phyloP scores from a whole-genome alignment of 164 flowering plant genomes.

The Annona cherimola region DNA sequence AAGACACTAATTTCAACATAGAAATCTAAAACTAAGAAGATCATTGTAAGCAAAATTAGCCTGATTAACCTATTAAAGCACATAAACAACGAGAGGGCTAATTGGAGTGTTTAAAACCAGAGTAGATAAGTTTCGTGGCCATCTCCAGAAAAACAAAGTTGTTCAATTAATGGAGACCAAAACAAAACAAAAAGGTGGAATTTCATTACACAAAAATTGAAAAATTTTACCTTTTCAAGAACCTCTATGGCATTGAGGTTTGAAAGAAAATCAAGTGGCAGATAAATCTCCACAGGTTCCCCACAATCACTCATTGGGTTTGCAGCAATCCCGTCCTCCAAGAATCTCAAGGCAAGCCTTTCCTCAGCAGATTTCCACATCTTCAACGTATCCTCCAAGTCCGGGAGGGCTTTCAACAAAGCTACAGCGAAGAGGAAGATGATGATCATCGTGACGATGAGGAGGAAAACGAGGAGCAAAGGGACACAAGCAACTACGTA shows the following conservation, averaged over 20 bases:
- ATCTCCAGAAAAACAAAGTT: too few species aligned
- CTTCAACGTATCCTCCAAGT: neutral
- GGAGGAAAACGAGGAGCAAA: too few species aligned
- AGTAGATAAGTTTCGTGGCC: too few species aligned
- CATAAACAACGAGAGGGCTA: too few species aligned
- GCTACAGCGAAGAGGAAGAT: neutral
- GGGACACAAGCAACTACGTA: neutral
- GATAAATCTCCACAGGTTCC: neutral
- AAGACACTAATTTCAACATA: too few species aligned
- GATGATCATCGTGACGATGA: neutral
- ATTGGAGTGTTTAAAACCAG: too few species aligned
- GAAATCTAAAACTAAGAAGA: too few species aligned
- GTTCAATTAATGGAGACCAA: neutral
- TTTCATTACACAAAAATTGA: neutral
- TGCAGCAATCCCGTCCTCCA: neutral
- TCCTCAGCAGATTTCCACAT: neutral
- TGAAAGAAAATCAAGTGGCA: neutral
- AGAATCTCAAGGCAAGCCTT: too few species aligned
- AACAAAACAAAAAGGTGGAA: neutral
- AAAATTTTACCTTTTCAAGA: neutral
- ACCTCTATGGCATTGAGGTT: neutral
- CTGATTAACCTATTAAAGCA: too few species aligned
- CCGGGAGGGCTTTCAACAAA: neutral
- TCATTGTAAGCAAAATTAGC: too few species aligned
- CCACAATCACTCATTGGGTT: neutral